These are phyloP conservation scores for Penicillium odoratum DNA, from an alignment of 495 filamentous ascomycete genomes.

Conservation along the genomic window DNA sequence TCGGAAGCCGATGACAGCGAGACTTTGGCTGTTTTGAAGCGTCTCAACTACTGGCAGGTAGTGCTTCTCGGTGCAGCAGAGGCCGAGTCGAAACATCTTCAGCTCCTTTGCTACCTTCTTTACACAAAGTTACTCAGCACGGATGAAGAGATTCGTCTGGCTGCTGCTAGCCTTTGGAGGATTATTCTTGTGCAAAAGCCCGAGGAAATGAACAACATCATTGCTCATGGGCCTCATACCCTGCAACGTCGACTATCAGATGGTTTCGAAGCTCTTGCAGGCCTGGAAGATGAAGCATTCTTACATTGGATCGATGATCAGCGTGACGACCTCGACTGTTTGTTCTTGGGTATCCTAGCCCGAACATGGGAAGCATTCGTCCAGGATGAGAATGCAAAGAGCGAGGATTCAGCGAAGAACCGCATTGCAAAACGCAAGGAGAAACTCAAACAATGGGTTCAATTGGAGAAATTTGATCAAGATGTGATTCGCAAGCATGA, in stretches of 20 bases:
- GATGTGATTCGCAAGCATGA: slow-evolving; percentile 76
- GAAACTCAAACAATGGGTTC: slow-evolving; percentile 73
- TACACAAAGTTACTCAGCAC: slow-evolving; percentile 77
- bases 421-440: slow-evolving; percentile 76
- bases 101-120: slow-evolving; percentile 84
- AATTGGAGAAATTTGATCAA: slow-evolving; percentile 64
- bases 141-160: slow-evolving; percentile 63
- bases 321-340: slow-evolving; percentile 71
- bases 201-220: slow-evolving; percentile 69
- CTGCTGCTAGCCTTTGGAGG: slow-evolving; percentile 82
- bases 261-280: slow-evolving; percentile 80
- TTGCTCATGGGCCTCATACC: slow-evolving; percentile 63
- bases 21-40: slow-evolving; percentile 69
- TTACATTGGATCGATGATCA: slow-evolving; percentile 84
- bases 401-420: slow-evolving; percentile 65
- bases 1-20: slow-evolving; percentile 76
- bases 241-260: slow-evolving; percentile 71
- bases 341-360: slow-evolving; percentile 78
- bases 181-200: slow-evolving; percentile 93
- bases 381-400: slow-evolving; percentile 71
- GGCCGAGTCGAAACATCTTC: slow-evolving; percentile 71
- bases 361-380: slow-evolving; percentile 86
- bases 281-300: slow-evolving; percentile 85
- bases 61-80: slow-evolving; percentile 78
- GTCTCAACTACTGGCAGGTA: slow-evolving; percentile 92